Conservation (phyloP, 2,329 filamentous ascomycete species). For the Paecilomyces sp. region DNA sequence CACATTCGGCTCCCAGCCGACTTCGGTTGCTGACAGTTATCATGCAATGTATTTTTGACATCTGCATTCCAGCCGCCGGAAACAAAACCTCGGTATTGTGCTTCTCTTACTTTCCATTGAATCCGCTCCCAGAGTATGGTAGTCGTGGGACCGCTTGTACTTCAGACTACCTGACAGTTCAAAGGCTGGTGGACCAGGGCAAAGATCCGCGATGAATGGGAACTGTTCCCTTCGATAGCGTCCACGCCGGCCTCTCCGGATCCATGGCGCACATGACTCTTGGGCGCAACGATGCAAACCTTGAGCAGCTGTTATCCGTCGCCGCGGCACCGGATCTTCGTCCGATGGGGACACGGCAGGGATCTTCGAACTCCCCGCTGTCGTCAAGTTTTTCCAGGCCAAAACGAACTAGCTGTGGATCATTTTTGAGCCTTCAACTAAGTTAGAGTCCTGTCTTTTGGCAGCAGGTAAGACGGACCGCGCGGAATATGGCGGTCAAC, state of each 20-base stretch:
- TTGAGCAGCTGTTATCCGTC: conserved; percentile 20
- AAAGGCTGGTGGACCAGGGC: background rate
- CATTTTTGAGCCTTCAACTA: background rate
- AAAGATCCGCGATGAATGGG: background rate
- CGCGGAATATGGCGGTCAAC: background rate
- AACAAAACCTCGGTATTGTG: background rate
- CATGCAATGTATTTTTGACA: background rate
- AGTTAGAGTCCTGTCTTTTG: background rate
- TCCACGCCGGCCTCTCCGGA: background rate
- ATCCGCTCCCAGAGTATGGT: background rate
- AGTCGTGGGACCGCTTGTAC: background rate
- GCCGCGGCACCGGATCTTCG: conserved; percentile 28
- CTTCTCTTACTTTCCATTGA: conserved; percentile 1
- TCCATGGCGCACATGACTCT: conserved; percentile 2
- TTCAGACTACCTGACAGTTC: background rate
- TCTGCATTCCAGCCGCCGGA: background rate
- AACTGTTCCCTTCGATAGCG: background rate
- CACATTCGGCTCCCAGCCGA: background rate
- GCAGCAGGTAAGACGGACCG: background rate
- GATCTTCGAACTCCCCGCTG: background rate
- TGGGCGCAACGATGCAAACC: background rate
- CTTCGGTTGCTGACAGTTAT: background rate
- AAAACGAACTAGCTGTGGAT: background rate
- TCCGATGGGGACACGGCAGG: conserved; percentile 17
- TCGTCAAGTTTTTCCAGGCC: background rate